Evolutionary conservation across 768 basidiomycete species (phyloP).

Genomic region (Gymnopilus dilepis): DNA sequence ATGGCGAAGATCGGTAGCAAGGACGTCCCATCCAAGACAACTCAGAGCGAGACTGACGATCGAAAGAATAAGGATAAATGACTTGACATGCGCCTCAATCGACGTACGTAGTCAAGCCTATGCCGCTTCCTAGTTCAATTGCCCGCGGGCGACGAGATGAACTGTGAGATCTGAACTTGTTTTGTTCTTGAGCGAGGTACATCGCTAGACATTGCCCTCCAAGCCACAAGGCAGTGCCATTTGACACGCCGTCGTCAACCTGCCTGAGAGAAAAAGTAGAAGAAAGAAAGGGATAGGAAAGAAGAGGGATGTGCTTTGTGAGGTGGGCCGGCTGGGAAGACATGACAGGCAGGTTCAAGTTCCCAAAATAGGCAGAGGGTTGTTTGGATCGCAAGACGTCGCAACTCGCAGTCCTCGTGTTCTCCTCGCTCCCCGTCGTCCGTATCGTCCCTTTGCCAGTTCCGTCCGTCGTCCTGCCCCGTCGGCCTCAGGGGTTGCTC

Average conservation of each 20-base stretch:
- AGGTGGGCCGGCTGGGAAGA: constrained; percentile 55
- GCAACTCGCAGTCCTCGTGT: constrained; percentile 32
- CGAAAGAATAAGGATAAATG: constrained; percentile 12
- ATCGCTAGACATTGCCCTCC: constrained; percentile 75
- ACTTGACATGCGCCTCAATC: constrained; percentile 19
- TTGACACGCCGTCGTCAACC: constrained; percentile 64
- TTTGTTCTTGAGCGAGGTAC: constrained; percentile 54
- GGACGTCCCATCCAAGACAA: constrained; percentile 75
- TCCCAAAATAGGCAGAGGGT: constrained; percentile 28
- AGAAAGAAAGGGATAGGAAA: constrained; percentile 47
- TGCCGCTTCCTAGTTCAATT: constrained; percentile 84
- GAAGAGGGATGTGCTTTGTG: constrained; percentile 64
- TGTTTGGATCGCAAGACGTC: constrained; percentile 34
- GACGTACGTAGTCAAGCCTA: constrained; percentile 77
- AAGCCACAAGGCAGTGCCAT: constrained; percentile 87
- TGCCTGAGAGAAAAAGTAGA: constrained; percentile 57
- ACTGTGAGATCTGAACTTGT: constrained; percentile 23
- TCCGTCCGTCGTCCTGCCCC: constrained; percentile 12
- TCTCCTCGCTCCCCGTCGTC: constrained; percentile 25
- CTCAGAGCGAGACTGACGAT: constrained; percentile 61
- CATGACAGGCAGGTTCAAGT: constrained; percentile 29
- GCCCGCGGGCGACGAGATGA: constrained; percentile 45
- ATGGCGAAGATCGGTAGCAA: constrained; percentile 74
- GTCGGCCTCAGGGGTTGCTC: constrained; percentile 9
- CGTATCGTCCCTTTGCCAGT: constrained; percentile 14